These are phyloP conservation scores for Xylaria intraflava DNA, from an alignment of 495 filamentous ascomycete genomes.

Conservation along the genomic window DNA sequence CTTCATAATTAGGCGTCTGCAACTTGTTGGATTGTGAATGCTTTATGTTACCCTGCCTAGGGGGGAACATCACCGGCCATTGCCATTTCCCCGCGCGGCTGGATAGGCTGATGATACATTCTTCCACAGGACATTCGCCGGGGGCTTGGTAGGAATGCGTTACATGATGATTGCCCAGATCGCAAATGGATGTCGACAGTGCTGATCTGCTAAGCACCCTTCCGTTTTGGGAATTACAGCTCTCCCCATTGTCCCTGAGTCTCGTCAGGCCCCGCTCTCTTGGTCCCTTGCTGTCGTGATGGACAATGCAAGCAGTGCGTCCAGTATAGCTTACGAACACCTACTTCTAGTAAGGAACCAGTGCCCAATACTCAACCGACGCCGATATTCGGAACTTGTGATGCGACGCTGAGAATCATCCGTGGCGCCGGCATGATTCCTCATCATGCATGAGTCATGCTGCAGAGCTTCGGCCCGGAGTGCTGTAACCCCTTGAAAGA, in stretches of 20 bases:
- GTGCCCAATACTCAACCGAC: not conserved
- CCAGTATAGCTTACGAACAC: not conserved
- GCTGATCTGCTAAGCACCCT: too few relatives aligned
- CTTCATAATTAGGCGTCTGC: constrained; percentile 1
- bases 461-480: not conserved
- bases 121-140: constrained; percentile 16
- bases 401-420: constrained; percentile 8
- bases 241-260: too few relatives aligned
- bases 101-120: constrained; percentile 18
- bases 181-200: not conserved
- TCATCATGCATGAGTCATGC: not conserved
- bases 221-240: too few relatives aligned
- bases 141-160: constrained; percentile 15
- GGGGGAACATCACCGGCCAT: constrained; percentile 21
- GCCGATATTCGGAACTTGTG: constrained; percentile 18
- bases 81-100: constrained; percentile 32
- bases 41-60: constrained; percentile 24
- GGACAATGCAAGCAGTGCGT: not conserved
- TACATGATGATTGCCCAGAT: constrained; percentile 4
- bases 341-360: too few relatives aligned
- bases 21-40: not conserved
- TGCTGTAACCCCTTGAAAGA: not conserved
- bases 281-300: not conserved
- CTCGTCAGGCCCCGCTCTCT: too few relatives aligned
- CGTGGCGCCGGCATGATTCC: constrained; percentile 3